Evolutionary conservation across 805 yeast genomes (phyloP), one percentile per base, ranked within the genome.

Genomic region (Saturnispora gosingensis): DNA sequence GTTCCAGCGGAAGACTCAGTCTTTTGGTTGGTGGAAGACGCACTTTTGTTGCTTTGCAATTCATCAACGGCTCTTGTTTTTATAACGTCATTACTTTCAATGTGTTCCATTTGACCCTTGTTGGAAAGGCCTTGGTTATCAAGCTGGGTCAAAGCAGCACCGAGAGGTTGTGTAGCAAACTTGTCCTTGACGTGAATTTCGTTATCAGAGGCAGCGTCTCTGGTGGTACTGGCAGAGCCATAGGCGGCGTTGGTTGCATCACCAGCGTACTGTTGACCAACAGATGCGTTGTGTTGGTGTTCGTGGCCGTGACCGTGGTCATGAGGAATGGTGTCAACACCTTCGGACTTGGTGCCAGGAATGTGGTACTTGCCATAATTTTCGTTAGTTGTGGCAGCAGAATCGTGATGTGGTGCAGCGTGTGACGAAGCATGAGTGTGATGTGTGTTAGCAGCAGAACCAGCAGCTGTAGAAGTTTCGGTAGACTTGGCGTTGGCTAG

Each of bases 291-390:
- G 9, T 25, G 28, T 2, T 25, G 28, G 28, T 25, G 27, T 1
- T 25, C 6, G 8, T 25, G 39, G 16, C 5, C 18, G 18, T 35
- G 39, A 7, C n/a, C 11, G 18, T 35, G 8, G 13, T 5, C 11
- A 1, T 38, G 11, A 18, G 42, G 34, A 20, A 38, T 25, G n/a
- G 43, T 35, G 28, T 43, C 43, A 5, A 20, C 16, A 6, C 51
- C 51, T 15, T 43, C 43, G n/a, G 43, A 28, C 13, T 11, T 39
- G 18, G 51, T 49, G 4, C 51, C 51, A 20, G 51, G 51, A 34
- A 49, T 49, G 36, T 49, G 51, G 16, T 43, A 49, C 15, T 32
- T 24, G 5, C 20, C 18, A 27, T 16, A 49, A 18, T 43, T 40
- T 10, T 43, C n/a, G 34, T 42, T 40, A 15, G 35, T 25, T 18